Evolutionary conservation across 257 asterid species (phyloP).

Genomic region (Euphrasia confusa): DNA sequence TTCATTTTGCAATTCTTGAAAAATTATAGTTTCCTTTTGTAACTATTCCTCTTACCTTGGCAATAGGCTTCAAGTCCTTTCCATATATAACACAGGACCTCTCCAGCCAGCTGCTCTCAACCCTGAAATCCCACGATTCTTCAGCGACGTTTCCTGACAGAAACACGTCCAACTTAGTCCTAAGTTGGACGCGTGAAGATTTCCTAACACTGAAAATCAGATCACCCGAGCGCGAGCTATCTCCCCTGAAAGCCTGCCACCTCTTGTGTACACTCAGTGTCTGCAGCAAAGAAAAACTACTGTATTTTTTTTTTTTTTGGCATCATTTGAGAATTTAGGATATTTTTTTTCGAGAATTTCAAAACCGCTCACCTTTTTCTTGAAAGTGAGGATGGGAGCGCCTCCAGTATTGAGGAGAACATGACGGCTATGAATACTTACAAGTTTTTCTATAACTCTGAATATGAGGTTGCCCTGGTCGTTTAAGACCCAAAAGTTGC

Average conservation of each 20-base stretch:
- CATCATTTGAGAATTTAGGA: background rate
- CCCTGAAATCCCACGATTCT: slow-evolving; percentile 37
- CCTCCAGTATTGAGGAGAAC: slow-evolving; percentile 42
- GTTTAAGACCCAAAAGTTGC: slow-evolving; percentile 39
- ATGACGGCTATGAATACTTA: slow-evolving; percentile 43
- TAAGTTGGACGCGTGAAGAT: slow-evolving; percentile 32
- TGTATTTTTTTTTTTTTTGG: background rate
- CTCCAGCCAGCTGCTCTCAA: slow-evolving; percentile 42
- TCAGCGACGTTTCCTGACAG: slow-evolving; percentile 26
- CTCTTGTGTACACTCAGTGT: slow-evolving; percentile 39
- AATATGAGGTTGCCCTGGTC: slow-evolving; percentile 38
- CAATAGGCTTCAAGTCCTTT: slow-evolving; percentile 36
- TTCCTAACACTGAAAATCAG: slow-evolving; percentile 32
- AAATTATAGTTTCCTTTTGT: background rate
- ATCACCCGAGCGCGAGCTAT: slow-evolving; percentile 25
- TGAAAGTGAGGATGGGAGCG: slow-evolving; percentile 40
- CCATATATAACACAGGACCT: slow-evolving; percentile 34
- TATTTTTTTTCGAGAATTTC: background rate
- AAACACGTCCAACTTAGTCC: slow-evolving; percentile 34
- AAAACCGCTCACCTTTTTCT: slow-evolving; percentile 35
- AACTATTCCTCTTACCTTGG: slow-evolving; percentile 33
- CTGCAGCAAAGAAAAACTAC: slow-evolving; percentile 24
- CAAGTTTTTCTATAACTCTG: slow-evolving; percentile 36
- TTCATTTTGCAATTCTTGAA: no score
- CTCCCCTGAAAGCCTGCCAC: slow-evolving; percentile 42